Conservation (phyloP, 2,329 filamentous ascomycete species). For the Ramularia endophylla region DNA sequence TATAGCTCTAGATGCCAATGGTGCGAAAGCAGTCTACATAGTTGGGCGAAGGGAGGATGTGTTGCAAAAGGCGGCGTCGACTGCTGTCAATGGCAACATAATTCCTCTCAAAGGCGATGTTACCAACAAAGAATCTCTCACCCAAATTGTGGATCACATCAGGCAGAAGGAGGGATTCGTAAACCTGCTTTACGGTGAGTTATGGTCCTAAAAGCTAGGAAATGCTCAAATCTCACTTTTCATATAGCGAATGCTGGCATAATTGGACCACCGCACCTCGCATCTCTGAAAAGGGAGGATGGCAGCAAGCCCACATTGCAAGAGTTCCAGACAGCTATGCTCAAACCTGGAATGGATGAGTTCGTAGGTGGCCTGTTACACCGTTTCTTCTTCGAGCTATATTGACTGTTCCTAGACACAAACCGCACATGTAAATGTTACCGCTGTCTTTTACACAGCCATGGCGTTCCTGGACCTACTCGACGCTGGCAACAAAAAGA, state of each 20-base stretch:
- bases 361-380: conserved; percentile 5
- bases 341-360: conserved; percentile 17
- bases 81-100: conserved; percentile 34
- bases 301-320: conserved; percentile 15
- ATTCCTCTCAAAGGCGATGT: conserved; percentile 42
- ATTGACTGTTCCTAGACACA: conserved; percentile 26
- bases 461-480: conserved; percentile 38
- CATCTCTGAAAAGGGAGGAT: conserved; percentile 5
- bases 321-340: conserved; percentile 12
- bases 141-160: conserved; percentile 35
- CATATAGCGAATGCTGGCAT: conserved; percentile 32
- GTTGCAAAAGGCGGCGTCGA: conserved; percentile 40
- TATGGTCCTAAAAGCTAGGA: no score
- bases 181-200: conserved; percentile 21
- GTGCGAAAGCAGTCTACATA: conserved; percentile 49
- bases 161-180: conserved; percentile 32
- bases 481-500: conserved; percentile 37
- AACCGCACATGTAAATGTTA: conserved; percentile 33
- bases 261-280: conserved; percentile 17
- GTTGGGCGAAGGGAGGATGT: conserved; percentile 44
- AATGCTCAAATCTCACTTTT: conserved; percentile 33
- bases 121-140: conserved; percentile 37
- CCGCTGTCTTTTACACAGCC: conserved; percentile 35
- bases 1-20: conserved; percentile 38
- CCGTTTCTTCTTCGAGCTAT: conserved; percentile 18